Percentiles rank a stretch among this genome's conserved stretches.
Evolutionary conservation across 1,284 basidiomycete species (phyloP).

Genomic region (Tilletia indica): DNA sequence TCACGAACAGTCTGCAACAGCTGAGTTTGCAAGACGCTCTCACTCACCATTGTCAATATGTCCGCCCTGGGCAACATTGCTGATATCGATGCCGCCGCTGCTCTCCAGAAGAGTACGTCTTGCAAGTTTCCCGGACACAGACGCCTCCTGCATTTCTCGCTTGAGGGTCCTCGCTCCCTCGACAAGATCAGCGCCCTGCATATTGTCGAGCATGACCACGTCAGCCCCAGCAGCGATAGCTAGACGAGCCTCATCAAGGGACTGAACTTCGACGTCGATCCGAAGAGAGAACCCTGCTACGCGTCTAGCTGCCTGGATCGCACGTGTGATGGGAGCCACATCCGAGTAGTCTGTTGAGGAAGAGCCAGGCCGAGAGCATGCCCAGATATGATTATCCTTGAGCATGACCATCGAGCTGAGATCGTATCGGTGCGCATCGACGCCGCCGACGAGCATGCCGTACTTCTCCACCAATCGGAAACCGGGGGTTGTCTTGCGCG

Average conservation of each 20-base stretch:
- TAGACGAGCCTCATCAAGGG: slow-evolving; percentile 85
- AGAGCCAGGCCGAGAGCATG: slow-evolving; percentile 48
- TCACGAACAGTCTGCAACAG: background rate
- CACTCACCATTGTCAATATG: slow-evolving; percentile 47
- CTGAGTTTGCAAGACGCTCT: background rate
- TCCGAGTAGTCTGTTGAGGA: slow-evolving; percentile 1
- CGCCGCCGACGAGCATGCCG: slow-evolving; percentile 95
- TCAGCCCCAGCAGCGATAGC: slow-evolving; percentile 95
- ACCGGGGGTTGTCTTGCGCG: slow-evolving; percentile 93
- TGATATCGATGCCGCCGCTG: slow-evolving; percentile 50
- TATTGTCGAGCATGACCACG: slow-evolving; percentile 87
- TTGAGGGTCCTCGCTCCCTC: slow-evolving; percentile 39
- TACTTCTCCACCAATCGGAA: slow-evolving; percentile 98
- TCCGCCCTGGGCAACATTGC: slow-evolving; percentile 39
- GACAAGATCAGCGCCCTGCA: slow-evolving; percentile 46
- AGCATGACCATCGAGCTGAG: slow-evolving; percentile 99
- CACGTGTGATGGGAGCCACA: slow-evolving; percentile 79
- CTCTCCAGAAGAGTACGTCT: slow-evolving; percentile 45
- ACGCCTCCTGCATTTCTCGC: slow-evolving; percentile 24
- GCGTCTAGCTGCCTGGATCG: slow-evolving; percentile 76
- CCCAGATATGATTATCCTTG: slow-evolving; percentile 99
- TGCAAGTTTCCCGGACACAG: background rate
- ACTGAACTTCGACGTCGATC: slow-evolving; percentile 90
- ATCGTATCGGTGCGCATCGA: slow-evolving; percentile 95
- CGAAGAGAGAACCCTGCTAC: slow-evolving; percentile 90